Conservation (phyloP, 108 stramenopile species). For the Poteriospumella lacustris region DNA sequence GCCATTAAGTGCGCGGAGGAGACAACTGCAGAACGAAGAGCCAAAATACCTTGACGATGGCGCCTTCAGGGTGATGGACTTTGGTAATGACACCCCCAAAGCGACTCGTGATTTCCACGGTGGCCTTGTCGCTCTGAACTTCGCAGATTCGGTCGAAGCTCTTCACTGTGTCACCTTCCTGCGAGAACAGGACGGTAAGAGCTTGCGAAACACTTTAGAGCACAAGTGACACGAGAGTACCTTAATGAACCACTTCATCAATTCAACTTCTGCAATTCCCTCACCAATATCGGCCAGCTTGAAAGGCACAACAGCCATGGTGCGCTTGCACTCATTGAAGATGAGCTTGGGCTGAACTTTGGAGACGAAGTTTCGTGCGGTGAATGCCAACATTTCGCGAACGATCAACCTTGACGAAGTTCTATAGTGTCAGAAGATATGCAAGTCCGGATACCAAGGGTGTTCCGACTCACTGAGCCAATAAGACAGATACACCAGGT, state of each 20-base stretch:
- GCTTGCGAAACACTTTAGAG: background rate
- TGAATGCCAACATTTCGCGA: too few species aligned
- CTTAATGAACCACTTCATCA: constrained; percentile 84
- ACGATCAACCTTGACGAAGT: too few species aligned
- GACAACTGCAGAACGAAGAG: background rate
- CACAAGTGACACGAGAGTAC: constrained; percentile 17
- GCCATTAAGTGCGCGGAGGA: background rate
- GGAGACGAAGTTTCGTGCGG: too few species aligned
- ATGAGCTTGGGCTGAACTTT: too few species aligned
- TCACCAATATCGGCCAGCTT: constrained; percentile 88
- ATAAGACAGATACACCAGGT: too few species aligned
- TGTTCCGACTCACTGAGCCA: too few species aligned
- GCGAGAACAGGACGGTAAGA: background rate
- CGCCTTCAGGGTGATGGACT: constrained; percentile 67
- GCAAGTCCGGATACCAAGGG: too few species aligned
- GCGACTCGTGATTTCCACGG: constrained; percentile 88
- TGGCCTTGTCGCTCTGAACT: constrained; percentile 96
- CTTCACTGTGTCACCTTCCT: constrained; percentile 64
- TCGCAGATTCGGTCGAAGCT: constrained; percentile 93
- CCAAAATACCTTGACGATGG: constrained; percentile 72
- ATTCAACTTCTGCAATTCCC: constrained; percentile 94
- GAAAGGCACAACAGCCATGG: too few species aligned
- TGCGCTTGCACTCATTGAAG: too few species aligned
- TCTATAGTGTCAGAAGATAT: too few species aligned
- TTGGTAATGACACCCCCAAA: constrained; percentile 75